Percentiles rank a stretch among this genome's conserved stretches.
phyloP scores from a whole-genome alignment of 2,329 filamentous ascomycete species.

The Colletotrichum orbiculare region DNA sequence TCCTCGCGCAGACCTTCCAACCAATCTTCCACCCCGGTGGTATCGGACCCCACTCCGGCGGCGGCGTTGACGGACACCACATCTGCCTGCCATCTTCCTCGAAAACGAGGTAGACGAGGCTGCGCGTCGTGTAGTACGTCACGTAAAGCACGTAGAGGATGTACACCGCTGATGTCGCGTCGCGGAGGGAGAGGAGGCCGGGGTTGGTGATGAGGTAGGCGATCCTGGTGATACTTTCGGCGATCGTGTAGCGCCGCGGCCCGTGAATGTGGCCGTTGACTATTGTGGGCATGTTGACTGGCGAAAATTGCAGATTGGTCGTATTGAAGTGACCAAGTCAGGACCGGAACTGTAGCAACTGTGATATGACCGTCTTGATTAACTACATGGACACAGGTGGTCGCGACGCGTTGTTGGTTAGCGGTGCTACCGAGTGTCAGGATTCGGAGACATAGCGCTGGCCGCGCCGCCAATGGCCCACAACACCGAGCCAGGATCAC shows the following conservation, averaged over 20 bases:
- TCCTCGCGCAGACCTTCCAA: conserved; percentile 1
- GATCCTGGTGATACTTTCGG: neutral
- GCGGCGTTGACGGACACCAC: conserved; percentile 4
- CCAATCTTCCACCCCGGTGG: conserved; percentile 18
- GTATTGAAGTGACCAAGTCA: no score
- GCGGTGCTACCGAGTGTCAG: no score
- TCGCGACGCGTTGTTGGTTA: no score
- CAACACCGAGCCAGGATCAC: neutral
- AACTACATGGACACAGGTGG: no score
- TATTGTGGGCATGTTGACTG: conserved; percentile 12
- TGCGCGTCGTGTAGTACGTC: conserved; percentile 1
- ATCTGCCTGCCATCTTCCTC: neutral
- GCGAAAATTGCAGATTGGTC: no score
- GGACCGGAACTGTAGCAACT: no score
- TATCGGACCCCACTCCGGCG: conserved; percentile 17
- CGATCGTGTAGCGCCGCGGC: neutral
- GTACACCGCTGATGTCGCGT: conserved; percentile 7
- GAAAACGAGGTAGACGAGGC: conserved; percentile 15
- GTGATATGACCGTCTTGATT: no score
- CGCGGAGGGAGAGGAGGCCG: neutral
- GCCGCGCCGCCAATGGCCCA: neutral
- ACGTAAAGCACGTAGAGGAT: conserved; percentile 17
- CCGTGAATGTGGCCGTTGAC: conserved; percentile 10
- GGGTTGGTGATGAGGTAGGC: conserved; percentile 6
- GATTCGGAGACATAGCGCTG: neutral